These are phyloP conservation scores for Lunularia cruciata DNA, from an alignment of 225 moss, liverwort and hornwort species.

Conservation along the genomic window DNA sequence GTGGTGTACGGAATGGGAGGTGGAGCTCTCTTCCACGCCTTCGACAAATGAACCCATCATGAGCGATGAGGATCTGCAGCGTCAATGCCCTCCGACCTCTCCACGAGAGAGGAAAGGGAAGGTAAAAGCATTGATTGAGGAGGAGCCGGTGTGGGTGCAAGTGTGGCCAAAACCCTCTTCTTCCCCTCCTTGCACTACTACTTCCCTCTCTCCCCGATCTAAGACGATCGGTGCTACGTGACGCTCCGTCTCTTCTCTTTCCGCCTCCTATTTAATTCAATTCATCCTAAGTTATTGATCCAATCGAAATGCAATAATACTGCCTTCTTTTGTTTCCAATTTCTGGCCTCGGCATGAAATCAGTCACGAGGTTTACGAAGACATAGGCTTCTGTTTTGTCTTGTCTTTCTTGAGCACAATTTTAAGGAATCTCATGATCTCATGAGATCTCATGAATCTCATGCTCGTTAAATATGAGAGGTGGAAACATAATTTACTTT, in stretches of 20 bases:
- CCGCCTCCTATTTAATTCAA: neutral
- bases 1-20: slow-evolving; percentile 42
- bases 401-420: no score
- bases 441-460: no score
- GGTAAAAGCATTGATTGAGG: neutral
- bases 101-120: slow-evolving; percentile 21
- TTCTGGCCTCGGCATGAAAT: neutral
- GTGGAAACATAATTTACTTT: no score
- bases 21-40: neutral
- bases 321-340: neutral
- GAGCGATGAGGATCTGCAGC: neutral
- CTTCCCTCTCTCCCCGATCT: slow-evolving; percentile 16
- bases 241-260: neutral
- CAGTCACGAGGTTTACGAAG: no score
- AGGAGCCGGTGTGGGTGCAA: slow-evolving; percentile 32
- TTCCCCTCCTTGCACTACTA: neutral
- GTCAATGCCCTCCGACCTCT: neutral
- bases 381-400: no score
- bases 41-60: no score
- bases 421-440: no score
- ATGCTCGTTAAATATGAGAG: no score
- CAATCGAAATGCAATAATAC: neutral
- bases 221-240: slow-evolving; percentile 6
- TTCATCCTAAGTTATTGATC: neutral
- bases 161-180: slow-evolving; percentile 33